Base-by-base conservation (phyloP, 148 eudicot genomes). In the Drosera capensis region DNA sequence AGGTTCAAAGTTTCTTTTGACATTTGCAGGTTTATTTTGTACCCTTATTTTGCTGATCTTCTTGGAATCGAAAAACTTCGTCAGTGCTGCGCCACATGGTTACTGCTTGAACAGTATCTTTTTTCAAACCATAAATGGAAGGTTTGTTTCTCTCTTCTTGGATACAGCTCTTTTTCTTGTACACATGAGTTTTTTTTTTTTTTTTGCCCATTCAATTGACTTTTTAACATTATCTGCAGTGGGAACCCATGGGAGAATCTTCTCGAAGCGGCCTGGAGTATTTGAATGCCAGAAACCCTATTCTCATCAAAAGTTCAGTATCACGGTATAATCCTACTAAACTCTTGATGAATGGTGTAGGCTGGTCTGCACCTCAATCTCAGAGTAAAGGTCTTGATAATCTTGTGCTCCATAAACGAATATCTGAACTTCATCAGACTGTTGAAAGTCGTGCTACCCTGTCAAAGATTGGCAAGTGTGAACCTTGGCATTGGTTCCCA, bases 31-130 rank as follows among this genome's bases (percentile, higher is more conserved):
- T 68, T 74, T 47, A 66, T 90, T 52, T 45, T 90, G 61, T 90
- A 90, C 67, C 95, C 99, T 46, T 60, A 65, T 65, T 68, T 90
- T 70, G 95, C 99, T 17, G 73, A 88, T 60, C 80, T 90, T 69
- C 95, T 90, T 57, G 99, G 99, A 34, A 85, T 90, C 63, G 95
- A 90, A 74, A 78, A 70, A 68, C 77, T 90, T 60, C 93, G 95
- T 40, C 95, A 80, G 45, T 72, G 85, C 56, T 84, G 95, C 72
- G 71, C 93, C 55, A 80, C 99, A 14, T 90, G 99, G 99, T 68
- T 90, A 78, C 84, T 84, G 68, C 79, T 90, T 57, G 99, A 90
- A 62, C 86, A 85, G 46, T 76, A 71, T 71, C 93, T 90, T 51
- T 59, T 80, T 47, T 67, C 73, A 42, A 57, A 42, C 43, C 76